These are phyloP conservation scores for Tylopilus subfusipes DNA, from an alignment of 768 basidiomycete genomes.

Conservation along the genomic window DNA sequence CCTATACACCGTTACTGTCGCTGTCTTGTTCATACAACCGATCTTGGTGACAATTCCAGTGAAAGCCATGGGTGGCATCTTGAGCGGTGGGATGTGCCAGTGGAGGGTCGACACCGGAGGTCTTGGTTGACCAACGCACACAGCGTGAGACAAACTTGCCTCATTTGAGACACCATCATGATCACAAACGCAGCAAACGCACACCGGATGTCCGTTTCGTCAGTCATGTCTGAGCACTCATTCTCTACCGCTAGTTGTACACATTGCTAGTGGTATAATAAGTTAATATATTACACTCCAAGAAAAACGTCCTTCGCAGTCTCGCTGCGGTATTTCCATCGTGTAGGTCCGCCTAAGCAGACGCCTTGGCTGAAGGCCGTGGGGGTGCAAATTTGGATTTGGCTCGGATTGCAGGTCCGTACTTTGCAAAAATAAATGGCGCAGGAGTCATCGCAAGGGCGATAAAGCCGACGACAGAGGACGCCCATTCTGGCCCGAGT, in stretches of 20 bases:
- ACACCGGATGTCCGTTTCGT: too few species aligned
- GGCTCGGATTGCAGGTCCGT: slow-evolving; percentile 40
- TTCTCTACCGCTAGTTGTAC: too few species aligned
- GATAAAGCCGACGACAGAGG: slow-evolving; percentile 51
- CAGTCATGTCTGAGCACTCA: too few species aligned
- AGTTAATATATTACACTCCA: background rate
- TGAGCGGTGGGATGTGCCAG: slow-evolving; percentile 3
- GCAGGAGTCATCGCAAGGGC: slow-evolving; percentile 51
- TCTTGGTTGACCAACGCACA: too few species aligned
- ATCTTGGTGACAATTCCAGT: slow-evolving; percentile 75
- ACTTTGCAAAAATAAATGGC: slow-evolving; percentile 45
- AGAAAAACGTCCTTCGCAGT: background rate
- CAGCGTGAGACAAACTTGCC: background rate
- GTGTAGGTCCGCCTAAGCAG: slow-evolving; percentile 3
- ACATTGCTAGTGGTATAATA: background rate
- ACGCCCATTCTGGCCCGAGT: slow-evolving; percentile 55
- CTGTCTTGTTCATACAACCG: slow-evolving; percentile 82
- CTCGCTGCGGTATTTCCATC: background rate
- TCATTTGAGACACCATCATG: background rate
- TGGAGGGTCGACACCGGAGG: too few species aligned
- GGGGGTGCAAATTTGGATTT: slow-evolving; percentile 43
- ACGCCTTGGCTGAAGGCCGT: slow-evolving; percentile 9
- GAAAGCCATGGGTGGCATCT: slow-evolving; percentile 78
- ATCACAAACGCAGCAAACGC: too few species aligned
- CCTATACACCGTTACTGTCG: slow-evolving; percentile 76